A percentile compares a stretch with the other conserved stretches of the same genome.
Conservation (phyloP, 2,329 filamentous ascomycete species). For the Lasiodiplodia theobromae region DNA sequence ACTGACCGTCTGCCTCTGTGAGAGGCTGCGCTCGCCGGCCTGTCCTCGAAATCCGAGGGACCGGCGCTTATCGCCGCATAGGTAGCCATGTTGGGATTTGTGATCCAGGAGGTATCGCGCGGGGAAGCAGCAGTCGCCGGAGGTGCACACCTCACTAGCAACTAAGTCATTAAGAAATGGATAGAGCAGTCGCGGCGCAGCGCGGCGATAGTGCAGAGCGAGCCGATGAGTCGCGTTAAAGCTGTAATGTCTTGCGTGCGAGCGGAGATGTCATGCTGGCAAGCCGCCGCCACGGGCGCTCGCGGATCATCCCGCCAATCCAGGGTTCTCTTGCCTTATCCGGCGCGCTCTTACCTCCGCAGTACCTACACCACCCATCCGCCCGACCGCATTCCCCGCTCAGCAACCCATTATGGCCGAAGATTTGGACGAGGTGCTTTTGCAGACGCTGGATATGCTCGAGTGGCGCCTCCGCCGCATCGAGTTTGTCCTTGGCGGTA, state of each 20-base stretch:
- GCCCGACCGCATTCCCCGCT: neutral
- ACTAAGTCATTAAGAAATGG: conserved; percentile 22
- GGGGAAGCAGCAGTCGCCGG: conserved; percentile 9
- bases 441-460: conserved; percentile 53
- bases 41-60: conserved; percentile 48
- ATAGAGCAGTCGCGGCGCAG: neutral
- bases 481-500: conserved; percentile 52
- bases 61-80: conserved; percentile 54
- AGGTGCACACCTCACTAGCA: conserved; percentile 21
- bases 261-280: conserved; percentile 27
- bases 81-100: conserved; percentile 49
- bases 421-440: conserved; percentile 48
- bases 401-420: conserved; percentile 33
- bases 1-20: conserved; percentile 47
- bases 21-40: conserved; percentile 51
- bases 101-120: conserved; percentile 20
- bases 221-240: conserved; percentile 13
- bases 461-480: conserved; percentile 55
- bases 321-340: conserved; percentile 25
- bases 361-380: conserved; percentile 11
- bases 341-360: neutral
- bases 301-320: conserved; percentile 20
- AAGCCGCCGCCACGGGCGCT: conserved; percentile 10
- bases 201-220: neutral
- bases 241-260: conserved; percentile 22